Percentiles rank a stretch among this genome's conserved stretches.
Conservation (phyloP, 805 yeast species). For the Komagataella kurtzmanii region DNA sequence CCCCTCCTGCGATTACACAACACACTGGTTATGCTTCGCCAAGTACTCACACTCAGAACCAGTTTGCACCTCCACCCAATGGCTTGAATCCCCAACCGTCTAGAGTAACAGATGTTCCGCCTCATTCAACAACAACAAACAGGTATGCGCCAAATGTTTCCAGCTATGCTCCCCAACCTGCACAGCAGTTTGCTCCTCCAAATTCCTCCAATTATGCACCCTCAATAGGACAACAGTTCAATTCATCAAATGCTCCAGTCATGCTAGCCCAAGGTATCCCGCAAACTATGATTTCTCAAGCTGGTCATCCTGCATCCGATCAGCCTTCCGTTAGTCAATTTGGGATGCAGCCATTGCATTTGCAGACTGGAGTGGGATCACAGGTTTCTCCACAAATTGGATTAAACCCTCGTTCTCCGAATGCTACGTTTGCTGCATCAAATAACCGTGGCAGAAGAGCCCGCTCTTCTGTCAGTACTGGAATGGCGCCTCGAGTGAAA, state of each 20-base stretch:
- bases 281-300: background rate
- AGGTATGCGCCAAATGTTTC: background rate
- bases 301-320: background rate
- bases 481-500: background rate
- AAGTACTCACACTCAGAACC: background rate
- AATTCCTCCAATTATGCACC: background rate
- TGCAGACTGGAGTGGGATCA: background rate
- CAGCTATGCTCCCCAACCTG: background rate
- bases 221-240: background rate
- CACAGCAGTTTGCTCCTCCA: background rate
- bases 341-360: background rate
- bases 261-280: background rate
- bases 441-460: background rate
- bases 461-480: background rate
- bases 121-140: background rate
- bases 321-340: background rate
- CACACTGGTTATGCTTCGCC: background rate
- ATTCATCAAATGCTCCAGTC: background rate
- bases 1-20: background rate
- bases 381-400: background rate
- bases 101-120: background rate
- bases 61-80: background rate
- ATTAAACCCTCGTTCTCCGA: background rate
- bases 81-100: background rate
- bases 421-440: background rate